These are phyloP conservation scores for Suillus luteus DNA, from an alignment of 768 basidiomycete genomes.

Conservation along the genomic window DNA sequence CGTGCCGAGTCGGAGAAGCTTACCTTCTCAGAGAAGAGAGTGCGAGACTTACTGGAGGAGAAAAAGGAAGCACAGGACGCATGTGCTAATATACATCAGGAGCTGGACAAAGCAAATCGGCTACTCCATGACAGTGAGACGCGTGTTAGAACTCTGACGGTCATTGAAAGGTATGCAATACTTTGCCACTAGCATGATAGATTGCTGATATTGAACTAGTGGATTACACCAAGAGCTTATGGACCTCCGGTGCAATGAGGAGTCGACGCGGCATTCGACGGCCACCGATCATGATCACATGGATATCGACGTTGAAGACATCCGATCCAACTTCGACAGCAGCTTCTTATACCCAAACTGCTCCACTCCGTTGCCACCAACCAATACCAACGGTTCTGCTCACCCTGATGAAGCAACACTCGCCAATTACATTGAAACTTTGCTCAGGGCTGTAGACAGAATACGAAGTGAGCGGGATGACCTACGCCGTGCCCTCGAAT, in stretches of 20 bases:
- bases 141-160: conserved; percentile 28
- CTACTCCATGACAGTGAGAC: conserved; percentile 24
- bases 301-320: conserved; percentile 9
- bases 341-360: conserved; percentile 7
- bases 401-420: conserved; percentile 26
- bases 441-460: conserved; percentile 65
- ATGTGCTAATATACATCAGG: conserved; percentile 38
- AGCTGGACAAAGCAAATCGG: conserved; percentile 30
- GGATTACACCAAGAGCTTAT: conserved; percentile 25
- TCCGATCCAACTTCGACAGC: conserved; percentile 7
- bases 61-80: conserved; percentile 52
- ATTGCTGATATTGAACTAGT: conserved; percentile 17
- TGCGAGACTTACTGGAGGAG: conserved; percentile 51
- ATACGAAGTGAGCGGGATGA: conserved; percentile 67
- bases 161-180: conserved; percentile 29
- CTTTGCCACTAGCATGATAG: conserved; percentile 1
- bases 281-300: conserved; percentile 6
- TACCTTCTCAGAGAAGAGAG: conserved; percentile 43
- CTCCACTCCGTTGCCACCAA: conserved; percentile 6
- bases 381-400: neutral
- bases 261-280: neutral
- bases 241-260: neutral
- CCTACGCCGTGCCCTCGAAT: conserved; percentile 63
- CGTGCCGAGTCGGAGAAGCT: conserved; percentile 44
- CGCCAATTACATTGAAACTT: conserved; percentile 50